Conservation (phyloP, 805 yeast genomes). For the Suhomyces tanzawaensis region DNA sequence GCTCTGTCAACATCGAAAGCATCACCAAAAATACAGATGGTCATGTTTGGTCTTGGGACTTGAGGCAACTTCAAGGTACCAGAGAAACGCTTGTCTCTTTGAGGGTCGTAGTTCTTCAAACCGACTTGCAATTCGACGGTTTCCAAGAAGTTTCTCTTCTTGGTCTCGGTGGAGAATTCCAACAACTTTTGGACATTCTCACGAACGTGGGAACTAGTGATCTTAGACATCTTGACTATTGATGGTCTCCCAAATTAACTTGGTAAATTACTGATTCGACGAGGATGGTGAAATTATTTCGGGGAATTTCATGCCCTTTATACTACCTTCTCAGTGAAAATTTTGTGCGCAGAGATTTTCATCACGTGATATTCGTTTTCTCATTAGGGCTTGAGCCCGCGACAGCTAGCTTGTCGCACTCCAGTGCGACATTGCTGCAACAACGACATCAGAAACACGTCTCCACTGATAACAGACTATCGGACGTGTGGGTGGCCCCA, state of each 20-base stretch:
- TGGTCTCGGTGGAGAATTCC: constrained; percentile 87
- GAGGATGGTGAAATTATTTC: constrained; percentile 32
- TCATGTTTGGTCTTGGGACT: constrained; percentile 99
- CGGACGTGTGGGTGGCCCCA: too few relatives aligned
- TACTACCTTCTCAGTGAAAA: neutral
- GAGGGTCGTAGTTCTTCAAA: constrained; percentile 99
- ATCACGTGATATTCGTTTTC: neutral
- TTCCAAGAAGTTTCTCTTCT: constrained; percentile 99
- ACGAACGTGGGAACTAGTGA: constrained; percentile 91
- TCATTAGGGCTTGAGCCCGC: constrained; percentile 10
- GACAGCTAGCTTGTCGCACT: too few relatives aligned
- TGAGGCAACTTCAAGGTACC: constrained; percentile 97
- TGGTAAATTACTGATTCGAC: constrained; percentile 55
- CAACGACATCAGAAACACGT: too few relatives aligned
- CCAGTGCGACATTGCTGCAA: too few relatives aligned
- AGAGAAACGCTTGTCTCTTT: constrained; percentile 99
- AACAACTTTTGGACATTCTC: constrained; percentile 92
- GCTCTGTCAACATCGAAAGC: constrained; percentile 99
- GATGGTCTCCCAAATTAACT: constrained; percentile 74
- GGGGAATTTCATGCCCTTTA: neutral
- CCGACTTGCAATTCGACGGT: constrained; percentile 99
- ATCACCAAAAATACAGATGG: constrained; percentile 99
- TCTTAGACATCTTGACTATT: constrained; percentile 67
- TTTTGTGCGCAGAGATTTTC: neutral
- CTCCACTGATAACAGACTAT: too few relatives aligned